Conservation (phyloP, 108 stramenopile species). For the Aurantiochytrium sp. region DNA sequence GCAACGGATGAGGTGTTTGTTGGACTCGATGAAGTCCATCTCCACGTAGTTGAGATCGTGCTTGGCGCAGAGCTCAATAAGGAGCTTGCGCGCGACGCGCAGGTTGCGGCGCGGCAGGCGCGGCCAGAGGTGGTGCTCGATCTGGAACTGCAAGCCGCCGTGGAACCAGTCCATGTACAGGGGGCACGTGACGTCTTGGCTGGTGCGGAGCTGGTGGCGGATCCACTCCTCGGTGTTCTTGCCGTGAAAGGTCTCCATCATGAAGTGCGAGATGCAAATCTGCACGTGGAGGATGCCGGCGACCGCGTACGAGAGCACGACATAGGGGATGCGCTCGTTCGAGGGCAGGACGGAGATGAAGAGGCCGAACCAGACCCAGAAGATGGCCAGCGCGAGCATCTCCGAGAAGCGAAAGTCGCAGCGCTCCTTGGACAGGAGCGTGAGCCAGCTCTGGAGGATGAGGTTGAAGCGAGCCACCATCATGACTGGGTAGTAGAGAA, state of each 20-base stretch:
- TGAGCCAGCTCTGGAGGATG: constrained; percentile 64
- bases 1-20: constrained; percentile 37
- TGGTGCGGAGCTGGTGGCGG: constrained; percentile 61
- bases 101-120: constrained; percentile 78
- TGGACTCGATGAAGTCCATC: constrained; percentile 62
- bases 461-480: constrained; percentile 75
- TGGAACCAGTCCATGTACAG: constrained; percentile 84
- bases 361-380: constrained; percentile 57
- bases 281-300: constrained; percentile 79
- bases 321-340: constrained; percentile 53
- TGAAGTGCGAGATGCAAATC: constrained; percentile 72
- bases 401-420: constrained; percentile 51
- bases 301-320: constrained; percentile 71
- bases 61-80: constrained; percentile 68
- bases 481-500: constrained; percentile 81
- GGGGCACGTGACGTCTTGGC: constrained; percentile 73
- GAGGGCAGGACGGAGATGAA: constrained; percentile 52
- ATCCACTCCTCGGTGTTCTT: constrained; percentile 54
- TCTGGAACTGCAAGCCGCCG: constrained; percentile 85
- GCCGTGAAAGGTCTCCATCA: constrained; percentile 58
- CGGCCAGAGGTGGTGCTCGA: constrained; percentile 83
- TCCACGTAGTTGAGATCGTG: constrained; percentile 64
- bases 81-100: constrained; percentile 59
- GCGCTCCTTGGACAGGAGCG: constrained; percentile 39
- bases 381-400: constrained; percentile 57